Evolutionary conservation across 345 rosid genomes (phyloP).

Genomic region (Lepidium sativum): DNA sequence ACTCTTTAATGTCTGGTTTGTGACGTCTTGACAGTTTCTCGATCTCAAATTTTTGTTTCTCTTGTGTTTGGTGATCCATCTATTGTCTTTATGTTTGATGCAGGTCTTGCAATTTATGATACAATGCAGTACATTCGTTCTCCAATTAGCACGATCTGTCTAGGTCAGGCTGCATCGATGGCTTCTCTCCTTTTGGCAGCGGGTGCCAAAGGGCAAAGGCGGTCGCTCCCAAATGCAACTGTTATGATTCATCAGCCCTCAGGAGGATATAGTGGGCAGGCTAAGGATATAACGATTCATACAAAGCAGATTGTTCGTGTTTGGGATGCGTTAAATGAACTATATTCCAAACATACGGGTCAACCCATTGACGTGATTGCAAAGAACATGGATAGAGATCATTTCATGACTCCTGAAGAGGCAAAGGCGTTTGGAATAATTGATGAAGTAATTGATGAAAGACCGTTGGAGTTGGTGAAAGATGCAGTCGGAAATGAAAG

Average conservation of each 20-base stretch:
- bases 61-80: not conserved
- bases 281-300: slow-evolving; percentile 85
- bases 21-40: not conserved
- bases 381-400: slow-evolving; percentile 94
- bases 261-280: slow-evolving; percentile 97
- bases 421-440: slow-evolving; percentile 92
- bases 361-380: slow-evolving; percentile 65
- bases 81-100: not conserved
- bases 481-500: slow-evolving; percentile 64
- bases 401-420: slow-evolving; percentile 91
- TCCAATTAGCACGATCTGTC: slow-evolving; percentile 80
- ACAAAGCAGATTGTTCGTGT: slow-evolving; percentile 90
- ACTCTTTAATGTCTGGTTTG: not conserved
- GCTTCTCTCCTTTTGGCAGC: slow-evolving; percentile 95
- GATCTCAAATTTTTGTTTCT: not conserved
- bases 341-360: slow-evolving; percentile 74
- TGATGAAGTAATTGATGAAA: slow-evolving; percentile 87
- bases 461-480: slow-evolving; percentile 72
- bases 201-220: slow-evolving; percentile 84
- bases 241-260: slow-evolving; percentile 99
- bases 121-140: slow-evolving; percentile 95
- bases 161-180: slow-evolving; percentile 99
- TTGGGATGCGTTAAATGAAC: slow-evolving; percentile 75
- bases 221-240: slow-evolving; percentile 86
- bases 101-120: slow-evolving; percentile 96